Base-by-base conservation (phyloP, 441 rosid species). In the Pelargonium cotyledonis region DNA sequence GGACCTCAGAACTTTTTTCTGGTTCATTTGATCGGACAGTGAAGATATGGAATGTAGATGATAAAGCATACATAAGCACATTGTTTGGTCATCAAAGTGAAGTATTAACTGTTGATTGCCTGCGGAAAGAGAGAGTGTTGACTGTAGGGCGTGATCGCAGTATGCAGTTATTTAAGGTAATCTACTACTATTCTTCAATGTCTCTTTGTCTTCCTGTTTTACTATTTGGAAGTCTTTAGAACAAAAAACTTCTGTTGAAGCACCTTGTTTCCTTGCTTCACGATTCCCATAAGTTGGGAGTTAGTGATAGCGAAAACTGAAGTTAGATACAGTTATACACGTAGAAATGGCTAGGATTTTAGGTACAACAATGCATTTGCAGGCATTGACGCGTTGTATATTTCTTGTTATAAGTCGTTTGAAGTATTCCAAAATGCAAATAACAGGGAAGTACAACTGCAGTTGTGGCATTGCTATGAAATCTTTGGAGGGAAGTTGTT, bases 11-110 rank as follows among this genome's bases (percentile, higher is more conserved):
- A 66, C 86, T 95, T 76, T 92, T 89, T 80, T 95, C 99, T 82
- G 99, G 98, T 81, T 95, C 99, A 61, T 95, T 82, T 82, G 98
- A 95, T 82, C 82, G 98, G 75, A 80, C 85, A 49, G 79, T 90
- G 74, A 92, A 92, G 83, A 84, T 86, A 72, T 95, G 98, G 97
- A 95, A 92, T 73, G 86, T 70, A 8, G 97, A 90, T 67, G 99
- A 95, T 68, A 90, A 91, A 78, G 84, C 97, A 60, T 92, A 89
- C 69, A 76, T 95, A 68, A 82, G 55, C 63, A 89, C 96, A 40
- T 73, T 80, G 75, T 89, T 84, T 80, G 99, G 99, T 71, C 96
- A 89, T 76, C 94, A 90, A 72, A 88, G 85, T 83, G 98, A 95
- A 77, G 69, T 95, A 43, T 69, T 92, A 74, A 75, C 86, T 12